Evolutionary conservation across 768 basidiomycete genomes (phyloP), one percentile per base, ranked within the genome.

Genomic region (Hysterangium stoloniferum): DNA sequence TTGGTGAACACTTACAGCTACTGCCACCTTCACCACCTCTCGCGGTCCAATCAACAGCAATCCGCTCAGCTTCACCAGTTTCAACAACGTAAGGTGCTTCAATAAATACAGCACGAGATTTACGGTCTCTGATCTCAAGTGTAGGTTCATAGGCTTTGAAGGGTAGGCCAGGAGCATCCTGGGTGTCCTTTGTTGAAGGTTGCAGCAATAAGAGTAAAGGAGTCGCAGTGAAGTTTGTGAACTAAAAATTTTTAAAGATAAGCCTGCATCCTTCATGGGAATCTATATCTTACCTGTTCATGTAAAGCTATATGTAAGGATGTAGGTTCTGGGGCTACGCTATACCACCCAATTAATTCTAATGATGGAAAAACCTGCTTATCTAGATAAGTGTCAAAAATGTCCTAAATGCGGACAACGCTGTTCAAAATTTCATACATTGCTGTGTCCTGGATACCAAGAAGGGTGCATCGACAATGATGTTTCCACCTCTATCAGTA

Each of bases 281-380:
- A 13, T 27, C 17, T 22, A 56, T 67, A 13, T 4, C 65, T 32
- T 53, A 83, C 93, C 72, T 96, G 91, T 63, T 88, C 82, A 62
- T 97, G 91, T 15, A 98, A 74, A 1, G 77, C 72, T 38, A 91
- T 81, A 60, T 98, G 92, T 17, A 70, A 71, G n/a, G 76, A 60
- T 1, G 82, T 82, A 0, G 91, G 91, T 9, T 72, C 69, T n/a
- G 75, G 64, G 13, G 90, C 84, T 37, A 94, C 82, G 0, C 87
- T 88, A 67, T 99, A 99, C 96, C 96, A 99, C 6, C 96, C 96
- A 45, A 99, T 87, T 61, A 99, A 84, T 62, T 98, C 96, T 29
- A 98, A 75, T 1, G 93, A 92, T 9, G 96, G 96, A 65, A 99
- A 98, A 19, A 98, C 95, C 68, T 96, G 93, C 66, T 95, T 95